phyloP scores from a whole-genome alignment of 2,329 filamentous ascomycete genomes.

The Penicillium sp. region DNA sequence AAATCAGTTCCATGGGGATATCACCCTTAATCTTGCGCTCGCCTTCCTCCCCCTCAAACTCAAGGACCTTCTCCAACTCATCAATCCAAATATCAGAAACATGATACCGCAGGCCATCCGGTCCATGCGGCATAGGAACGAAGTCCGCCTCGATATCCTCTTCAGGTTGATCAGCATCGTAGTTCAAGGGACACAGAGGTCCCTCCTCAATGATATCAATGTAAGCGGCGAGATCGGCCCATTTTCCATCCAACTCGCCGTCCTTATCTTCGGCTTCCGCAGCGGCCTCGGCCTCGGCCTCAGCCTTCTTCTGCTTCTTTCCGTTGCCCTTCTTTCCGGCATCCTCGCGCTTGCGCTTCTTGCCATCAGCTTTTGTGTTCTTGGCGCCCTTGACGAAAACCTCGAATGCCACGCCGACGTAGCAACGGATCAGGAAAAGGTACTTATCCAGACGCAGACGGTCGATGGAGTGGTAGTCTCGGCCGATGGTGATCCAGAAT shows the following conservation, averaged over 20 bases:
- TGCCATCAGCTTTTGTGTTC: slow-evolving; percentile 16
- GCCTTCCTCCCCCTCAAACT: slow-evolving; percentile 44
- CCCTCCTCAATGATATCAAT: slow-evolving; percentile 42
- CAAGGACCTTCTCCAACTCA: slow-evolving; percentile 73
- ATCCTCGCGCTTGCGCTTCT: slow-evolving; percentile 35
- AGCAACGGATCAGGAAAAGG: slow-evolving; percentile 76
- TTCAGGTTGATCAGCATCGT: slow-evolving; percentile 34
- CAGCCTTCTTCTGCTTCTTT: slow-evolving; percentile 32
- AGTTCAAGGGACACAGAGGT: slow-evolving; percentile 41
- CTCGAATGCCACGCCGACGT: slow-evolving; percentile 69
- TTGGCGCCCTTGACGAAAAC: slow-evolving; percentile 35
- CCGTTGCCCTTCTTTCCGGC: slow-evolving; percentile 23
- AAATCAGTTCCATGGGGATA: slow-evolving; percentile 41
- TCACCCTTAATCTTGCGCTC: slow-evolving; percentile 38
- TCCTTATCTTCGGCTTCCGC: slow-evolving; percentile 16
- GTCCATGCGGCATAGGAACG: slow-evolving; percentile 57
- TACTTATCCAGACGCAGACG: slow-evolving; percentile 89
- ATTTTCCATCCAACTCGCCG: slow-evolving; percentile 22
- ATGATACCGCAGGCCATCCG: slow-evolving; percentile 84
- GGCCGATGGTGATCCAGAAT: slow-evolving; percentile 70
- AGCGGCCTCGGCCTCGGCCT: slow-evolving; percentile 14
- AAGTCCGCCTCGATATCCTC: slow-evolving; percentile 24
- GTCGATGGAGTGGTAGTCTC: slow-evolving; percentile 71
- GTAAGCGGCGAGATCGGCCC: slow-evolving; percentile 38
- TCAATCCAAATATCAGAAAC: slow-evolving; percentile 89